phyloP scores from a whole-genome alignment of 2,329 filamentous ascomycete genomes.

The Cladosporium sp. region DNA sequence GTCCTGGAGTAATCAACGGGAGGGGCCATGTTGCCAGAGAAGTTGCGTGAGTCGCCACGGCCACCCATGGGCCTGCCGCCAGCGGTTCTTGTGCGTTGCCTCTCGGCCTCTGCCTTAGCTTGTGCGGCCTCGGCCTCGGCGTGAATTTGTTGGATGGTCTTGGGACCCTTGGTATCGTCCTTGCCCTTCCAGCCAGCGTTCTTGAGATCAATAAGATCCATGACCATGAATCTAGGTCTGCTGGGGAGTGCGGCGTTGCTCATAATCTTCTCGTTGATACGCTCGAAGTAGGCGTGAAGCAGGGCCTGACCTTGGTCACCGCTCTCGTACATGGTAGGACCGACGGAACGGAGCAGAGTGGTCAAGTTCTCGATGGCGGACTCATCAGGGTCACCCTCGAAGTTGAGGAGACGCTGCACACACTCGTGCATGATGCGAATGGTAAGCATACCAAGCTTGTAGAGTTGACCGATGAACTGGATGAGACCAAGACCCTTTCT shows the following conservation, averaged over 20 bases:
- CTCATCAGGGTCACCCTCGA: constrained; percentile 88
- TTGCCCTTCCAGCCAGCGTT: constrained; percentile 78
- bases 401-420: constrained; percentile 95
- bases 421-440: constrained; percentile 99
- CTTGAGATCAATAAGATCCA: constrained; percentile 89
- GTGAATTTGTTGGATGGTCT: constrained; percentile 92
- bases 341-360: constrained; percentile 89
- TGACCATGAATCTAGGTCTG: constrained; percentile 91
- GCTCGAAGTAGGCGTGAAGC: constrained; percentile 92
- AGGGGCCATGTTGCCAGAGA: constrained; percentile 66
- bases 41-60: constrained; percentile 83
- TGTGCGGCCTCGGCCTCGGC: constrained; percentile 76
- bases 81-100: constrained; percentile 60
- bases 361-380: constrained; percentile 94
- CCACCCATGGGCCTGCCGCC: constrained; percentile 72
- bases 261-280: constrained; percentile 80
- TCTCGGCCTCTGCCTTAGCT: constrained; percentile 74
- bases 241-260: constrained; percentile 74
- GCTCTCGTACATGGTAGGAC: constrained; percentile 76
- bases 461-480: constrained; percentile 98
- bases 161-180: constrained; percentile 94
- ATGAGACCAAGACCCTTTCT: constrained; percentile 95
- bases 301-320: constrained; percentile 72
- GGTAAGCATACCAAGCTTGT: constrained; percentile 98
- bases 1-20: constrained; percentile 72